A percentile compares a stretch with the other conserved stretches of the same genome.
Conservation (phyloP, 192 early-diverging fungal genomes). For the Coemansia brasiliensis region DNA sequence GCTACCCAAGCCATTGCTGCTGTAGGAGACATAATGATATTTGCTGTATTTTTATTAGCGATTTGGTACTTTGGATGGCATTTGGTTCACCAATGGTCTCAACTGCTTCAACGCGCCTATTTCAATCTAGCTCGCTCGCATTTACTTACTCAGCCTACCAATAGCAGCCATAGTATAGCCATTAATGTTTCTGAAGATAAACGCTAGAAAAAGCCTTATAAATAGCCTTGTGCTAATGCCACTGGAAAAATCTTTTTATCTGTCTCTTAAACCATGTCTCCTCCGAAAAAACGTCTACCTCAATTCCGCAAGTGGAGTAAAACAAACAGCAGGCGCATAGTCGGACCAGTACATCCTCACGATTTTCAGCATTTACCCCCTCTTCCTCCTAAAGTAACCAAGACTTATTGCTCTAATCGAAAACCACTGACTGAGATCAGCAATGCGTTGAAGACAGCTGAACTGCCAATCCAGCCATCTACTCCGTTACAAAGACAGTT, state of each 20-base stretch:
- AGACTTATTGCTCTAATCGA: conserved; percentile 13
- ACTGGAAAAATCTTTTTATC: neutral
- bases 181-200: neutral
- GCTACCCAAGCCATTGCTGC: too few species aligned
- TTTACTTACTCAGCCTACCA: neutral
- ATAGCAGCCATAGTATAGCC: neutral
- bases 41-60: conserved; percentile 14
- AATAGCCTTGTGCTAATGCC: neutral
- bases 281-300: neutral
- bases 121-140: neutral
- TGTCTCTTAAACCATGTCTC: neutral
- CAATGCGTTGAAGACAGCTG: neutral
- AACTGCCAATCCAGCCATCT: neutral
- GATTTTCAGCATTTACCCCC: conserved; percentile 30
- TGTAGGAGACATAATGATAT: conserved; percentile 5
- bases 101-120: neutral
- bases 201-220: neutral
- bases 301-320: neutral
- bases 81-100: conserved; percentile 23
- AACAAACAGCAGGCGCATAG: conserved; percentile 12
- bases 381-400: conserved; percentile 25
- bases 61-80: conserved; percentile 23
- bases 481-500: neutral
- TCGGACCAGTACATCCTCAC: conserved; percentile 10
- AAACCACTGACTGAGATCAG: conserved; percentile 10